Evolutionary conservation across 495 filamentous ascomycete genomes (phyloP), one percentile per base, ranked within the genome.

Genomic region (Aspergillus indologenus): DNA sequence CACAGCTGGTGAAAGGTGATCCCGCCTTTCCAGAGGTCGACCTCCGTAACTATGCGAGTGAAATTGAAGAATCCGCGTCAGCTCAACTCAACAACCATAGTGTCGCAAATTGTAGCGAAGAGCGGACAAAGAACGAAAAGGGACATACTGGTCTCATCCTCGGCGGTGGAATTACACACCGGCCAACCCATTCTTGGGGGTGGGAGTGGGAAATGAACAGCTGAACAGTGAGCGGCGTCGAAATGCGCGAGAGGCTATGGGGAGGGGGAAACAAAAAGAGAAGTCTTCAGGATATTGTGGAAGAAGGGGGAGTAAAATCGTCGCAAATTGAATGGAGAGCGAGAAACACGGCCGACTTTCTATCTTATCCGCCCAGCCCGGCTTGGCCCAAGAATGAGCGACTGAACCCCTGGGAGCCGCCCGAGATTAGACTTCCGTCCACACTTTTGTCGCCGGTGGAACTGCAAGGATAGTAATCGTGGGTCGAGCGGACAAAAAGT

Each of bases 1-100:
- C 75, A 74, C 18, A 83, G 70, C 6, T 67, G 42, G 56, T 82
- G 81, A 60, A 83, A 83, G 52, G 75, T 68, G 55, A 81, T 59
- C 40, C 74, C 75, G 61, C 75, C 73, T 69, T 75, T 65, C 79
- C 79, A 83, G 48, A 83, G 66, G 8, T 61, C 66, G 20, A 64
- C 64, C 65, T 82, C 79, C 52, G 62, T 58, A 58, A 77, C 74
- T 77, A 54, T 73, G 20, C 2, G 34, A 43, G 23, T 34, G 22
- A 20, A 20, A 22, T 21, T 22, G 6, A 53, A 5, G 14, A 19
- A 21, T 19, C 44, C 20, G 34, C 23, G 48, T 51, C 24, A 51
- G 48, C 23, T 29, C 23, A 11, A 43, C 34, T 46, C 40, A 59
- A 57, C 47, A 29, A 51, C 29, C 52, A 15, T 26, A 45, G 49